These are phyloP conservation scores for Pseudozyma sp. DNA, from an alignment of 1,284 basidiomycete species.

Conservation along the genomic window DNA sequence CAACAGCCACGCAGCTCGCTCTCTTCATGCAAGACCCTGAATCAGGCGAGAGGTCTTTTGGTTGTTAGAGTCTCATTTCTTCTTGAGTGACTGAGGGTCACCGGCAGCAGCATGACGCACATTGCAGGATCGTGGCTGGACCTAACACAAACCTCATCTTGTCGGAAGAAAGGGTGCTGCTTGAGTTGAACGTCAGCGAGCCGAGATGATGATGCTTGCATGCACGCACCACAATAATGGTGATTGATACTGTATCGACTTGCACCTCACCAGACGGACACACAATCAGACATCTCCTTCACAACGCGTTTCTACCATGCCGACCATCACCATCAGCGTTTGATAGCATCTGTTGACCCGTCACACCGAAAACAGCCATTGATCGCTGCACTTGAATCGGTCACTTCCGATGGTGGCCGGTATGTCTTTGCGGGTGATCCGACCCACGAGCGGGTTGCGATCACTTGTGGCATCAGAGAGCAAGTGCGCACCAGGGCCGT, in stretches of 20 bases:
- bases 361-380: background rate
- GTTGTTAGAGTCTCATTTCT: too few relatives aligned
- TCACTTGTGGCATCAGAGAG: background rate
- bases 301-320: background rate
- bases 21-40: constrained; percentile 1
- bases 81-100: too few relatives aligned
- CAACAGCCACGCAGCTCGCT: too few relatives aligned
- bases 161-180: too few relatives aligned
- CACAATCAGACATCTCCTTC: too few relatives aligned
- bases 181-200: too few relatives aligned
- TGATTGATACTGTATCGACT: background rate
- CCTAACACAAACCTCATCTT: too few relatives aligned
- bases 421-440: constrained; percentile 17
- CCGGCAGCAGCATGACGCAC: too few relatives aligned
- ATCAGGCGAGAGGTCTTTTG: too few relatives aligned
- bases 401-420: constrained; percentile 2
- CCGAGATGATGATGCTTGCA: too few relatives aligned
- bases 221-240: background rate
- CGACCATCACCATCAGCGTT: background rate
- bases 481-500: constrained; percentile 1
- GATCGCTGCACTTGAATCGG: background rate
- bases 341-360: background rate
- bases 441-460: constrained; percentile 6
- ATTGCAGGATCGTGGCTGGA: too few relatives aligned
- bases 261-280: too few relatives aligned